Base-by-base conservation (phyloP, 805 yeast genomes). In the Metahyphopichia silvanorum region DNA sequence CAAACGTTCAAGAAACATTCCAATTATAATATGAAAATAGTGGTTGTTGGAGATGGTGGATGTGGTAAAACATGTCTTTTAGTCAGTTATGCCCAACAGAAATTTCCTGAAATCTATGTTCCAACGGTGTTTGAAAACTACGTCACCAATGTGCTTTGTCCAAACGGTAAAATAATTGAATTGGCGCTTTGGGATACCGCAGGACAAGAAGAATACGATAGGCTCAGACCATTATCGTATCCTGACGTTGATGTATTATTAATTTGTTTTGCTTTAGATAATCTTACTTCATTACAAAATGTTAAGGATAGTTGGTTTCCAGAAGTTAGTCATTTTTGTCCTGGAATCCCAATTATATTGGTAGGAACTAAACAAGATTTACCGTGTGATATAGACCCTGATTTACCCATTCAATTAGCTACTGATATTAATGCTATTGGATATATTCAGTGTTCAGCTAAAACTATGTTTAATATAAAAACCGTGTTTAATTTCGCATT, bases 131-230 rank as follows among this genome's bases (percentile, higher is more conserved):
- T 86, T 60, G 94, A 85, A 43, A 85, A 83, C 55, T 83, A 83
- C 52, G 77, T 78, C 9, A 74, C 83, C 6, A 70, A 69, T 24
- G 75, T 82, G 2, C 82, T 83, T 37, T 63, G 73, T 0, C 72
- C 74, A 5, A 91, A 84, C 51, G 94, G 95, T 31, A 84, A 91
- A 64, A 77, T 85, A 2, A 46, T 82, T 14, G 88, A 82, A 49
- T 57, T 86, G 43, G 85, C 86, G 1, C 57, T 86, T 19, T 86
- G 94, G 94, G 96, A 86, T 53, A 85, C 95, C 1, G 95, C 95
- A 0, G 93, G 95, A 3, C 93, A 85, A 58, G 94, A 86, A 57
- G 93, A 84, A 54, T 85, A 83, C 51, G 89, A 82, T 52, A 64
- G 95, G 33, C 61, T 86, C 35, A 66, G 96, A 39, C 93, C 94